These are phyloP conservation scores for Xanthoconium stramineum DNA, from an alignment of 768 basidiomycete species.

Conservation along the genomic window DNA sequence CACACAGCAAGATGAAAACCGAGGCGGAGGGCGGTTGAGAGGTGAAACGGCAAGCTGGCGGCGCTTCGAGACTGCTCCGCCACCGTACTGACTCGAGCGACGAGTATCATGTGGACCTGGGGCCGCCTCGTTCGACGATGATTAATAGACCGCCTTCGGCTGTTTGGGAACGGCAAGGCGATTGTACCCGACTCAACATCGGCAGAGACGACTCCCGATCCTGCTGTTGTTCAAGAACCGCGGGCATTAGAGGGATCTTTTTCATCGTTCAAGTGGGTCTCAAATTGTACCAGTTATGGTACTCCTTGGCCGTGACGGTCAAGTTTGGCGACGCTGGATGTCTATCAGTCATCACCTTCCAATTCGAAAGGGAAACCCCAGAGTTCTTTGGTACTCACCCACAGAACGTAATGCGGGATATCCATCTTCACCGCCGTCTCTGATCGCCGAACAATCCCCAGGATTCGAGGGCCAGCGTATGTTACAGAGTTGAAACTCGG, in stretches of 20 bases:
- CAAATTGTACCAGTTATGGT: no score
- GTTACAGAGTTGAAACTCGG: constrained; percentile 5
- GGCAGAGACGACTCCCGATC: neutral
- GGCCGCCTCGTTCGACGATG: neutral
- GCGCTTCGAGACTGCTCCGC: neutral
- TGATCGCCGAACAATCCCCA: constrained; percentile 16
- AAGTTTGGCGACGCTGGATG: no score
- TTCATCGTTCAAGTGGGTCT: no score
- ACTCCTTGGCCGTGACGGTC: no score
- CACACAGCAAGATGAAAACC: neutral
- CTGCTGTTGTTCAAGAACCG: no score
- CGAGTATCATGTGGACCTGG: neutral
- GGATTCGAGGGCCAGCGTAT: constrained; percentile 1
- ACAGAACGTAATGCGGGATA: neutral
- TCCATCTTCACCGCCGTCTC: neutral
- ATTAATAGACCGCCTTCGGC: neutral
- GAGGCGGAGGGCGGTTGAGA: neutral
- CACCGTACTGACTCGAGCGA: neutral
- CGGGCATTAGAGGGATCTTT: no score
- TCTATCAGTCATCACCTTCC: no score
- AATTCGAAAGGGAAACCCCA: neutral
- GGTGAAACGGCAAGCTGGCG: neutral
- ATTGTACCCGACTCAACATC: neutral
- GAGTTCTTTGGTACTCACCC: neutral
- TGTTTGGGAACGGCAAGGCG: constrained; percentile 1